Evolutionary conservation across 2,329 filamentous ascomycete genomes (phyloP), one percentile per base, ranked within the genome.

Genomic region (Fusarium stilboides): DNA sequence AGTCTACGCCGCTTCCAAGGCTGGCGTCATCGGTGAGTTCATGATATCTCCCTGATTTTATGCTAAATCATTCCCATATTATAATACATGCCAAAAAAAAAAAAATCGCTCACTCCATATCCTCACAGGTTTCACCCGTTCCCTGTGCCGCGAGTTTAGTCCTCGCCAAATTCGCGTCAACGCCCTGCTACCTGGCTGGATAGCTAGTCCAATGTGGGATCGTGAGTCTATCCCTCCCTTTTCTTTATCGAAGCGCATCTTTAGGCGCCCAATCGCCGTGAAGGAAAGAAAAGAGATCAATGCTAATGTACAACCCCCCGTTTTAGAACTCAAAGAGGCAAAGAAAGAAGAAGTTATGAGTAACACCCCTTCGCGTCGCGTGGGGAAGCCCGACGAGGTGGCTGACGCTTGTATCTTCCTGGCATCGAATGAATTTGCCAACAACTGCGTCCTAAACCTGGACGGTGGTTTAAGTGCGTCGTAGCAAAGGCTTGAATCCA

Each of bases 361-460:
- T 62, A 77, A 83, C 50, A 94, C 94, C 50, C 93, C 93, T 2
- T 76, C 78, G 4, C 71, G 74, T 87, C 89, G 93, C 31, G 88
- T 95, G 67, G 94, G 92, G 17, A 80, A 82, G 34, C 83, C 87
- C 9, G 84, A 87, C 26, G 94, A 97, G 77, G 88, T 97, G 33
- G 93, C 94, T n/a, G 89, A 94, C 75, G 93, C 94, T 56, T 92
- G 91, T 46, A 76, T 91, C 28, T 97, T 97, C 78, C 85, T 97
- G 17, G 91, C 88, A 31, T 85, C 86, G 46, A 97, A 96, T 78
- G 82, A 87, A 66, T 97, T 95, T 80, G 92, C 93, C 57, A 95
- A 95, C 78, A 97, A 97, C 70, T 96, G 93, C 77, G 86, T 94
- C 51, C 84, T 97, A 52, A 96, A 94, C 77, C 84, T 97, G 28